phyloP scores from a whole-genome alignment of 129 eudicot species.

The sunflower (Helianthus annuus) region HanXRQr2.0-SUNRISE NC_035447.2:153505037-153505536 shows the following conservation, averaged over 20 bases:
- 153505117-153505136: constrained; percentile 68
- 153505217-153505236: constrained; percentile 80
- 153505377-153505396: constrained; percentile 65
- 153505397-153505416: constrained; percentile 47
- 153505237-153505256: constrained; percentile 79
- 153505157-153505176: constrained; percentile 38
- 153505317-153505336: constrained; percentile 56
- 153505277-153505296: constrained; percentile 94
- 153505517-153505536: constrained; percentile 59
- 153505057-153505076: constrained; percentile 70
- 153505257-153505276: constrained; percentile 79
- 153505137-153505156: constrained; percentile 48
- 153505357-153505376: constrained; percentile 45
- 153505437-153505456: constrained; percentile 38
- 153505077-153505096: constrained; percentile 90
- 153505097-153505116: constrained; percentile 87
- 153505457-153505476: constrained; percentile 23
- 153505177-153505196: constrained; percentile 57
- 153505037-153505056: constrained; percentile 85
- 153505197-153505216: constrained; percentile 67
- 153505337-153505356: constrained; percentile 57
- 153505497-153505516: constrained; percentile 56
- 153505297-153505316: constrained; percentile 55
- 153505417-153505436: constrained; percentile 26
- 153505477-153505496: constrained; percentile 15